phyloP scores from a whole-genome alignment of 306 rosid genomes.

The Vigna trinervia region DNA sequence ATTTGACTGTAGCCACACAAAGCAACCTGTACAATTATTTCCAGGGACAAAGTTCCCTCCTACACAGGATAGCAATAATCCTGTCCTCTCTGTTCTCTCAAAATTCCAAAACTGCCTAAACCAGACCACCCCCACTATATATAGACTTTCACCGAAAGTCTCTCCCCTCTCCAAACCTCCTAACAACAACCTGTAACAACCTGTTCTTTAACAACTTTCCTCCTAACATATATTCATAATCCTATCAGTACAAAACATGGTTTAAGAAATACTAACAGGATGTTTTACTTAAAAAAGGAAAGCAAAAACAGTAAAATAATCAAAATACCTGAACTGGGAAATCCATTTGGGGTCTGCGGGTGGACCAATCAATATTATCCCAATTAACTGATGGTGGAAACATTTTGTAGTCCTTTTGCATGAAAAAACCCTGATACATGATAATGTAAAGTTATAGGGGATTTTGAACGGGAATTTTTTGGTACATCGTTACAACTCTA shows the following conservation, averaged over 20 bases:
- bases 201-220: too few relatives aligned
- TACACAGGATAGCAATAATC: too few relatives aligned
- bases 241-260: background rate
- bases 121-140: too few relatives aligned
- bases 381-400: conserved; percentile 95
- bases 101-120: too few relatives aligned
- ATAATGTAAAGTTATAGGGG: conserved; percentile 36
- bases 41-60: too few relatives aligned
- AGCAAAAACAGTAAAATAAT: conserved; percentile 10
- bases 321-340: conserved; percentile 91
- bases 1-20: too few relatives aligned
- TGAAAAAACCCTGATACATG: conserved; percentile 85
- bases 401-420: conserved; percentile 99
- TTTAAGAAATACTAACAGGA: background rate
- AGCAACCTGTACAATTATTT: too few relatives aligned
- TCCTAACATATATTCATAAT: too few relatives aligned
- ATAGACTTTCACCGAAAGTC: too few relatives aligned
- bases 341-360: conserved; percentile 94
- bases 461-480: conserved; percentile 28
- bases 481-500: conserved; percentile 6
- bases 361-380: conserved; percentile 91
- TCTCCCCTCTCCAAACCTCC: too few relatives aligned
- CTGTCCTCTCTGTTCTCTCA: too few relatives aligned
- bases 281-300: background rate
- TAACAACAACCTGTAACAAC: too few relatives aligned